Evolutionary conservation across 768 basidiomycete genomes (phyloP), one percentile per base, ranked within the genome.

Genomic region (Boletus rubropictus): DNA sequence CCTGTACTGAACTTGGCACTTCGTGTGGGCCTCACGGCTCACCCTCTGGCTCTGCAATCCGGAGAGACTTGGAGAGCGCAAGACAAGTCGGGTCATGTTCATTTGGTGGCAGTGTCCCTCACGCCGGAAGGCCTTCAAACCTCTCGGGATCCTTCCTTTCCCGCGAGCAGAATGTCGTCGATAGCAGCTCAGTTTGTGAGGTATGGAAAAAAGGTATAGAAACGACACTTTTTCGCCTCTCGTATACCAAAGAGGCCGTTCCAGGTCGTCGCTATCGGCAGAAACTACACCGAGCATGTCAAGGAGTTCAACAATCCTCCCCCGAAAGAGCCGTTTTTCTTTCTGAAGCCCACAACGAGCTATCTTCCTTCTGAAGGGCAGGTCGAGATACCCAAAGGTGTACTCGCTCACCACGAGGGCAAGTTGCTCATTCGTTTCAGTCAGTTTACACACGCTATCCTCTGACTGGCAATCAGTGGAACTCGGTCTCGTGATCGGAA

Each of bases 261-360:
- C 28, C 44, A 92, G 87, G 94, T 97, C 57, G 85, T 97, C 29
- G 94, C 92, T 29, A 97, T 98, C 49, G 95, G 95, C 28, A 81
- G 95, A 49, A 97, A 96, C 72, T 96, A 95, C 65, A 80, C 78
- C 5, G 88, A 88, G 28, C 94, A 96, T 56, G 84, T 85, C 64
- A 91, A 88, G 67, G 96, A 99, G 62, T 77, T 98, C 29, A 85
- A 83, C 60, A 97, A 97, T 63, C 72, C 86, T 5, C 49, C 33
- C 24, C 94, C 95, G 0, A 88, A 83, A 63, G 94, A 97, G 62
- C 96, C 96, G 0, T 97, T 99, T 76, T 94, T 97, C 78, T 99
- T 99, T 74, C 71, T 98, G 22, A 99, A 99, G 69, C 96, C 95
- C 7, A 98, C 96, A 5, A 82, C 86, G 11, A 90, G 86, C 61